Evolutionary conservation across 2,329 filamentous ascomycete species (phyloP).

Genomic region (Ophiocordyceps australis): DNA sequence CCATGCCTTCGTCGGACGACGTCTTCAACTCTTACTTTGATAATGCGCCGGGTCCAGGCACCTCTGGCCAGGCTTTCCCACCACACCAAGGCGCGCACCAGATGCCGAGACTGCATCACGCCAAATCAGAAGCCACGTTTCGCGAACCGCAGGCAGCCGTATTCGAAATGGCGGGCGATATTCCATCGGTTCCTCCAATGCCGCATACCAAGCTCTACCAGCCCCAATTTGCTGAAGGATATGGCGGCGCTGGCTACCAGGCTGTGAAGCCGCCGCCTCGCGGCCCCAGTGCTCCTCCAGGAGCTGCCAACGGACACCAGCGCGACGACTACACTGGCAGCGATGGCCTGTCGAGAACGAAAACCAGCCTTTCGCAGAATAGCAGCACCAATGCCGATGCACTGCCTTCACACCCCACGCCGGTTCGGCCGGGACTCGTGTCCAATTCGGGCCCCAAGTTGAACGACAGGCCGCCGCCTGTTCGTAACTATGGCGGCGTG

Average conservation of each 20-base stretch:
- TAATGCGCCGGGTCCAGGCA: constrained; percentile 6
- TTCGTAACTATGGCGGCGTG: constrained; percentile 34
- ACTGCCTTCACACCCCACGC: constrained; percentile 42
- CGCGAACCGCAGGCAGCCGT: constrained; percentile 46
- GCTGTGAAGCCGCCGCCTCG: constrained; percentile 8
- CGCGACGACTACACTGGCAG: not conserved
- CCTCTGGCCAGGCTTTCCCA: too few species aligned
- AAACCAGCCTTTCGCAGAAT: constrained; percentile 11
- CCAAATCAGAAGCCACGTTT: constrained; percentile 51
- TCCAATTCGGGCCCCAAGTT: constrained; percentile 36
- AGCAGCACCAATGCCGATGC: constrained; percentile 19
- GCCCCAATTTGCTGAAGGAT: constrained; percentile 7
- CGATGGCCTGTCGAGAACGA: constrained; percentile 4
- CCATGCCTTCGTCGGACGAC: constrained; percentile 24
- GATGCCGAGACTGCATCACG: constrained; percentile 35
- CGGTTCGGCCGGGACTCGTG: constrained; percentile 44
- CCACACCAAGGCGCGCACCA: constrained; percentile 30
- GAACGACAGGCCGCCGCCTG: constrained; percentile 37
- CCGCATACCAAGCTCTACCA: constrained; percentile 14
- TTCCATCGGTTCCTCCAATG: constrained; percentile 34
- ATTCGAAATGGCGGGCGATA: constrained; percentile 55
- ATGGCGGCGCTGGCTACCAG: constrained; percentile 9
- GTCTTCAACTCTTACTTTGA: constrained; percentile 39
- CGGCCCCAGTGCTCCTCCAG: constrained; percentile 14
- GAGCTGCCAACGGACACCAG: constrained; percentile 2